Percentiles rank a stretch among this genome's conserved stretches.
Conservation (phyloP, 306 rosid genomes). For the Vigna mungo region DNA sequence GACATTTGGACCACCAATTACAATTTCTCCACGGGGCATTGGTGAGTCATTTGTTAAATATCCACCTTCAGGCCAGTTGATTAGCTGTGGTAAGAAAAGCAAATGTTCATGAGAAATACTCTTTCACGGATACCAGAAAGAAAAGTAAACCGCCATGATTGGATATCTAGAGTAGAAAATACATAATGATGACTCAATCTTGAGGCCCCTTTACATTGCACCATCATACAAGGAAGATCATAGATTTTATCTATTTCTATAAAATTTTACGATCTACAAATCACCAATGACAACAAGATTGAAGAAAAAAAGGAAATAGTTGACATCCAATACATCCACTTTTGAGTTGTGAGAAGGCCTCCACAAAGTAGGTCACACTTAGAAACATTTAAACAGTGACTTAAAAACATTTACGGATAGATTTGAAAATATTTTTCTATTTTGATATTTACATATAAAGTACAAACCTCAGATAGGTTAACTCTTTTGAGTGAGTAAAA, state of each 20-base stretch:
- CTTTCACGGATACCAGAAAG: background rate
- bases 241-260: background rate
- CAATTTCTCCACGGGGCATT: slow-evolving; percentile 89
- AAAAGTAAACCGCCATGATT: background rate
- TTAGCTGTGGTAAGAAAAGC: slow-evolving; percentile 55
- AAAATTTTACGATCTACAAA: no score
- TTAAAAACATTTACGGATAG: no score
- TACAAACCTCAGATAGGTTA: no score
- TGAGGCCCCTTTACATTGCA: slow-evolving; percentile 19
- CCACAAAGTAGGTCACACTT: no score
- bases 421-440: no score
- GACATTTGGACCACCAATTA: slow-evolving; percentile 91
- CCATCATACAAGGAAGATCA: slow-evolving; percentile 5
- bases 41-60: slow-evolving; percentile 71
- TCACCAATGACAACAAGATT: no score
- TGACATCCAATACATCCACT: no score
- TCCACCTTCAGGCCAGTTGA: slow-evolving; percentile 92
- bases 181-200: background rate
- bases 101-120: slow-evolving; percentile 30
- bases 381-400: no score
- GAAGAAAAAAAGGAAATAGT: no score
- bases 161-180: background rate
- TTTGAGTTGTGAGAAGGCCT: no score
- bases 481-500: no score
- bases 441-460: no score